A percentile compares a stretch with the other conserved stretches of the same genome.
These are phyloP conservation scores for Candida qinlingensis DNA, from an alignment of 805 yeast species.

Conservation along the genomic window DNA sequence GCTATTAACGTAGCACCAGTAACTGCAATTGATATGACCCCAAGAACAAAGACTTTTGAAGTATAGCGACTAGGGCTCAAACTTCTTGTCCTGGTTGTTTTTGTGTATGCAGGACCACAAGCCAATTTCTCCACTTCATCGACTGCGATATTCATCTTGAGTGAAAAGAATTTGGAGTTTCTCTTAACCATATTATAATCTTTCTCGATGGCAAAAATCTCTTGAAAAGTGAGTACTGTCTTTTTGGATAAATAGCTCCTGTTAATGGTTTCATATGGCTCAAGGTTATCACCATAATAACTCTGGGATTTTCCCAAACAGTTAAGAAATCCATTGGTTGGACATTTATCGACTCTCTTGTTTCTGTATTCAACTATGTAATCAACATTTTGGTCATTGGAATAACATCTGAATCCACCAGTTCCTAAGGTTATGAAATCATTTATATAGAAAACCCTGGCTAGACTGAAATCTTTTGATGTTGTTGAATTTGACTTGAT, in stretches of 20 bases:
- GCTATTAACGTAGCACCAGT: not conserved
- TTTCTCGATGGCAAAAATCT: not conserved
- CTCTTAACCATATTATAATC: not conserved
- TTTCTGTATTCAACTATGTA: not conserved
- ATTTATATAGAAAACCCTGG: not conserved
- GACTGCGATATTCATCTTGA: not conserved
- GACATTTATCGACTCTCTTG: not conserved
- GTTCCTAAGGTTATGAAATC: not conserved
- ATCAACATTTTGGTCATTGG: not conserved
- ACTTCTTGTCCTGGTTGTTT: not conserved
- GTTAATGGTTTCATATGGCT: not conserved
- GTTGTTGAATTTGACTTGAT: not conserved
- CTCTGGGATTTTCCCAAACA: not conserved
- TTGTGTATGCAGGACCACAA: not conserved
- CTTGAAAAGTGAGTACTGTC: not conserved
- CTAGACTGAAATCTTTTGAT: not conserved
- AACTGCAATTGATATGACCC: not conserved
- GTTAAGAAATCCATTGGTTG: not conserved
- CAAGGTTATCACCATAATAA: not conserved
- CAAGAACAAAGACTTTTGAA: not conserved
- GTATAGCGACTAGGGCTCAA: not conserved
- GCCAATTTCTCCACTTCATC: not conserved
- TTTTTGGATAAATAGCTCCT: not conserved
- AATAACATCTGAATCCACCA: not conserved
- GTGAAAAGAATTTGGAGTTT: not conserved